A percentile compares a stretch with the other conserved stretches of the same genome.
Evolutionary conservation across 164 flowering plant species (phyloP).

Genomic region (Chimonanthus salicifolius): DNA sequence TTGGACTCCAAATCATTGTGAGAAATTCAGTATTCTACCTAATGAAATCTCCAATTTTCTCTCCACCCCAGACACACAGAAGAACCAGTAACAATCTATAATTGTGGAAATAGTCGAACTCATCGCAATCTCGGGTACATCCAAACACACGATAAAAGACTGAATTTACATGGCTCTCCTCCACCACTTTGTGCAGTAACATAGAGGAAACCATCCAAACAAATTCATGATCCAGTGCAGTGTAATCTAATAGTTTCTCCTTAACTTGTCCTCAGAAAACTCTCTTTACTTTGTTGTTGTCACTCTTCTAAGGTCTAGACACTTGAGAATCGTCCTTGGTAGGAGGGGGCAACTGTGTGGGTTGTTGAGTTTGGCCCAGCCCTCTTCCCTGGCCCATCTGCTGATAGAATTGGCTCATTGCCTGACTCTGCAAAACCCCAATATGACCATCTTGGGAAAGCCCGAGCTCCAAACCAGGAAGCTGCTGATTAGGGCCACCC

Average conservation of each 20-base stretch:
- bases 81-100: not conserved
- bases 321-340: constrained; percentile 77
- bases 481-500: constrained; percentile 28
- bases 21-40: not conserved
- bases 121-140: not conserved
- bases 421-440: constrained; percentile 44
- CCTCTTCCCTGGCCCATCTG: constrained; percentile 39
- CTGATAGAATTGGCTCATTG: constrained; percentile 51
- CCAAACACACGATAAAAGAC: constrained; percentile 3
- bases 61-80: constrained; percentile 10
- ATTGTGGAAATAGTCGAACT: too few species aligned
- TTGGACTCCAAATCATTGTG: not conserved
- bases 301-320: constrained; percentile 41
- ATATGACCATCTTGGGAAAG: constrained; percentile 63
- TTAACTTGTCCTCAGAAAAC: constrained; percentile 7
- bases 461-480: constrained; percentile 68
- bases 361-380: constrained; percentile 11
- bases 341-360: constrained; percentile 31
- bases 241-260: constrained; percentile 15
- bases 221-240: constrained; percentile 19
- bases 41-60: constrained; percentile 13
- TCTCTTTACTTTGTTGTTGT: not conserved
- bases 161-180: constrained; percentile 17
- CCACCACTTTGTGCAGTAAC: constrained; percentile 19
- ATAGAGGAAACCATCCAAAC: constrained; percentile 15